phyloP scores from a whole-genome alignment of 805 yeast genomes.

The Hanseniaspora lindneri region DNA sequence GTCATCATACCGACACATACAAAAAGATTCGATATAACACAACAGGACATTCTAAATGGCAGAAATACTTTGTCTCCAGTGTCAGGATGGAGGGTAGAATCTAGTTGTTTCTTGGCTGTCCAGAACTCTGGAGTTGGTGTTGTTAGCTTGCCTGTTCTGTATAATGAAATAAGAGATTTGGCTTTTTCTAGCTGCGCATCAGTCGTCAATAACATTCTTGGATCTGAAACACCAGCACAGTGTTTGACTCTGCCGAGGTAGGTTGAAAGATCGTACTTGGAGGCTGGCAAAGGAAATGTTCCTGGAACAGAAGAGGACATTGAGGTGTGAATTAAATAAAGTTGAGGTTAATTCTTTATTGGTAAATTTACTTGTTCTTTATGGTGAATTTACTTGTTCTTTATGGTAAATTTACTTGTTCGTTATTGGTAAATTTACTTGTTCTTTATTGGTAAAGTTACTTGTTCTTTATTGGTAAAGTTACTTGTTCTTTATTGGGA shows the following conservation, averaged over 20 bases:
- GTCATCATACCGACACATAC: constrained; percentile 98
- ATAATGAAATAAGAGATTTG: constrained; percentile 53
- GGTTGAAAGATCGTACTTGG: constrained; percentile 65
- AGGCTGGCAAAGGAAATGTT: constrained; percentile 63
- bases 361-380: too few relatives aligned
- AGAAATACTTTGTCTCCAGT: constrained; percentile 84
- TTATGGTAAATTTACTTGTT: too few relatives aligned
- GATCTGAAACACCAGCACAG: constrained; percentile 87
- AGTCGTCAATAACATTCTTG: constrained; percentile 72
- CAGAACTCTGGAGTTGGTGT: constrained; percentile 72
- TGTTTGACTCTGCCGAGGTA: constrained; percentile 93
- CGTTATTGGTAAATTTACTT: too few relatives aligned
- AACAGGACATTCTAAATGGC: constrained; percentile 95
- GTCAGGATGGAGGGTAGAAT: constrained; percentile 92
- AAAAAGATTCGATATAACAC: constrained; percentile 83
- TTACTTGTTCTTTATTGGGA: too few relatives aligned
- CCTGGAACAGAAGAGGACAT: constrained; percentile 92
- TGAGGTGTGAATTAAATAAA: neutral
- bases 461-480: too few relatives aligned
- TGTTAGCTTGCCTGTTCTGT: constrained; percentile 52
- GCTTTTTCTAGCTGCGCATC: constrained; percentile 51
- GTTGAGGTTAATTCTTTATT: neutral
- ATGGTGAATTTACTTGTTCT: too few relatives aligned
- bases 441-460: too few relatives aligned
- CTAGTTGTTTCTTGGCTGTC: constrained; percentile 76